Percentiles rank a stretch among this genome's conserved stretches.
Evolutionary conservation across 1,284 basidiomycete genomes (phyloP).

Genomic region (Erythrobasidium hasegawianum): DNA sequence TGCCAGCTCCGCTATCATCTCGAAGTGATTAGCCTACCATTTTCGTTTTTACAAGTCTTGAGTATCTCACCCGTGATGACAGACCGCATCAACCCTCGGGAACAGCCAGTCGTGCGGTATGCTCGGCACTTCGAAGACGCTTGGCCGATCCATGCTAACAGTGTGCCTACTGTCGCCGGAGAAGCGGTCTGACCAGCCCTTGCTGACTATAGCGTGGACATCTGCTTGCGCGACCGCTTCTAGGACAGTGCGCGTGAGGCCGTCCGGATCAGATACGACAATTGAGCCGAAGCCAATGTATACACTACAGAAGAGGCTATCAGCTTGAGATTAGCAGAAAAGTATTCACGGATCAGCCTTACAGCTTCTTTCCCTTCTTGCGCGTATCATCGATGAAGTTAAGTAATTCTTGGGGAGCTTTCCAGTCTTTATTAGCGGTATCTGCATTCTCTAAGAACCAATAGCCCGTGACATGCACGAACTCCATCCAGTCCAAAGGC

Average conservation of each 20-base stretch:
- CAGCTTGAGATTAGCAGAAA: background rate
- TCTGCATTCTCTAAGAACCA: slow-evolving; percentile 93
- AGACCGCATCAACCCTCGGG: slow-evolving; percentile 85
- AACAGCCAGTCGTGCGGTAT: slow-evolving; percentile 98
- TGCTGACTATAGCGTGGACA: slow-evolving; percentile 74
- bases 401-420: slow-evolving; percentile 71
- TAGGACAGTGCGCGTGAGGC: slow-evolving; percentile 83
- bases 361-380: slow-evolving; percentile 69
- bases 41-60: background rate
- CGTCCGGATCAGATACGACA: slow-evolving; percentile 87
- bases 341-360: background rate
- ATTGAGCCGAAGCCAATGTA: slow-evolving; percentile 98
- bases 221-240: slow-evolving; percentile 65
- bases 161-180: background rate
- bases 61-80: slow-evolving; percentile 66
- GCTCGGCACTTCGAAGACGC: slow-evolving; percentile 60
- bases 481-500: slow-evolving; percentile 95
- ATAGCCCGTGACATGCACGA: slow-evolving; percentile 93
- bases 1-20: slow-evolving; percentile 72
- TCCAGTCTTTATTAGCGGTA: slow-evolving; percentile 70
- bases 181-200: slow-evolving; percentile 89
- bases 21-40: background rate
- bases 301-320: slow-evolving; percentile 52
- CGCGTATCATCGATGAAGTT: slow-evolving; percentile 77
- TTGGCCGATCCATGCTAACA: too few species aligned